Base-by-base conservation (phyloP, 192 early-diverging fungal genomes). In the Coemansia sp. region DNA sequence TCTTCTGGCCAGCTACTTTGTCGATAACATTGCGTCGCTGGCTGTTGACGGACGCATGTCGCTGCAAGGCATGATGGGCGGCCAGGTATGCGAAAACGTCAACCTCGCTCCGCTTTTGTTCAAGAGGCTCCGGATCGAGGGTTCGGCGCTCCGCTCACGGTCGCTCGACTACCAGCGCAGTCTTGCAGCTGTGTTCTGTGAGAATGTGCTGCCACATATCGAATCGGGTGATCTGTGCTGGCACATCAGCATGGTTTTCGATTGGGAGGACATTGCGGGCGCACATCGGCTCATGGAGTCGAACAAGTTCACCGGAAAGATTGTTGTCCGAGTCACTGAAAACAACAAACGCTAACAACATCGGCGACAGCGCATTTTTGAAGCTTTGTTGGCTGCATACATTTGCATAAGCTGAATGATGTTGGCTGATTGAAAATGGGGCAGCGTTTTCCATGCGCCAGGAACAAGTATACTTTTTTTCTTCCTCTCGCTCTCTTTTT, bases 21-120 rank as follows among this genome's bases (percentile, higher is more conserved):
- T 10, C 43, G 62, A 82, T 65, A 87, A 89, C 62, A 61, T 87
- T 9, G 74, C 71, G 6, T 65, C 69, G 11, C 68, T 93, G 49
- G 91, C 88, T 16, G 18, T 75, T 7, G 93, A 94, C 73, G 93
- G 91, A 13, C 85, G 87, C 46, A 88, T 93, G 88, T 87, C 88
- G 37, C 82, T 93, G 63, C 85, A 92, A 16, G 91, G 83, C 0
- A 86, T 88, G 32, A 71, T 94, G 77, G 85, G 87, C 47, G 88
- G 88, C 64, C 47, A 58, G 48, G 65, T 70, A 6, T 71, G 65
- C 37, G 67, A 71, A 22, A 46, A 72, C 0, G 64, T 67, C 6
- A 73, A 73, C 56, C 56, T 78, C 45, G 77, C 43, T 3, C 77
- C 77, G 13, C 61, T 93, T 42, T 69, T 91, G n/a, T 77, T 74